phyloP scores from a whole-genome alignment of 495 filamentous ascomycete genomes.

The Penicillium odoratum region DNA sequence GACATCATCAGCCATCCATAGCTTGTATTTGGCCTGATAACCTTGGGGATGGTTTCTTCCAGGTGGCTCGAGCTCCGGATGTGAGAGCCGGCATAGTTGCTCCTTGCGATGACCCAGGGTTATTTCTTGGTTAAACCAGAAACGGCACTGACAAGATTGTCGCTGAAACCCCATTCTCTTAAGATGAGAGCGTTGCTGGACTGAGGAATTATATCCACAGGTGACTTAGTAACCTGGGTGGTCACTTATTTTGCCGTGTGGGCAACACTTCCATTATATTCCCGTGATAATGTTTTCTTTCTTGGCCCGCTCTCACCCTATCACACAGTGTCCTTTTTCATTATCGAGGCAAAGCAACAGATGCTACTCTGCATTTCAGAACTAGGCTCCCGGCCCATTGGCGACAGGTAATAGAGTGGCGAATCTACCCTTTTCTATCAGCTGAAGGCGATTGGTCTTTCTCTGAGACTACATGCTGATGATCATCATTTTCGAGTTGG shows the following conservation, averaged over 20 bases:
- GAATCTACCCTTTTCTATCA: neutral
- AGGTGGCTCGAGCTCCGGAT: neutral
- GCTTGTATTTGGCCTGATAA: neutral
- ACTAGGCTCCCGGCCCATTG: neutral
- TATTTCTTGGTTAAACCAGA: neutral
- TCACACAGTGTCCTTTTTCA: neutral
- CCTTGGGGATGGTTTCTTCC: neutral
- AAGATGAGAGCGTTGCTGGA: neutral
- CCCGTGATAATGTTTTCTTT: neutral
- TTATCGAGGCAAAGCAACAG: neutral
- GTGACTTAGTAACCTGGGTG: neutral
- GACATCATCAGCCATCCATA: neutral
- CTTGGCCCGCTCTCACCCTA: neutral
- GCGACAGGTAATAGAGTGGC: neutral
- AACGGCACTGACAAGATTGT: neutral
- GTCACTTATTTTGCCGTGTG: neutral
- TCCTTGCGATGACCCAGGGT: neutral
- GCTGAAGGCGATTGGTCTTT: neutral
- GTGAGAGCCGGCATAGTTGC: constrained; percentile 1
- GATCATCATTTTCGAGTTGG: neutral
- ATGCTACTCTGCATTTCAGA: neutral
- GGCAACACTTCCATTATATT: neutral
- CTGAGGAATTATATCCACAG: neutral
- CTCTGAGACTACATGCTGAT: neutral
- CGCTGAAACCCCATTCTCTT: neutral